Evolutionary conservation across 306 rosid species (phyloP).

Genomic region (Inga oerstediana): DNA sequence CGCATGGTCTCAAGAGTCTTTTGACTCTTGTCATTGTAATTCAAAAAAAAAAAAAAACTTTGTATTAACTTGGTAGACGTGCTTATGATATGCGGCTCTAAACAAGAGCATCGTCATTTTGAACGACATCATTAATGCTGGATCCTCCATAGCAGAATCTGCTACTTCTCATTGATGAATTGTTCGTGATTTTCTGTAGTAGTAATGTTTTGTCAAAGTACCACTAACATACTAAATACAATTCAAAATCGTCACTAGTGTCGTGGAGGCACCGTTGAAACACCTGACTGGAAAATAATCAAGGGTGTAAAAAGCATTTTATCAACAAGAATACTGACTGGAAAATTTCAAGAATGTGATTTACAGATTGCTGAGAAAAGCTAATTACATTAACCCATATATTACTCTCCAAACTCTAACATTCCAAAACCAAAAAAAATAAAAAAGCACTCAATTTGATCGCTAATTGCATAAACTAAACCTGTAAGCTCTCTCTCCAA

Average conservation of each 20-base stretch:
- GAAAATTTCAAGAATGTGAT: slow-evolving; percentile 37
- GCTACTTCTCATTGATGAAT: background rate
- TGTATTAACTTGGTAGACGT: no score
- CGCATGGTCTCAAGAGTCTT: no score
- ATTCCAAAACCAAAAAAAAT: background rate
- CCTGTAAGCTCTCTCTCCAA: slow-evolving; percentile 39
- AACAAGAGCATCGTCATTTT: no score
- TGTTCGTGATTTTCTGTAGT: no score
- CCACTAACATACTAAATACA: background rate
- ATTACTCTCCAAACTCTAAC: slow-evolving; percentile 1
- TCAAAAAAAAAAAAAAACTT: no score
- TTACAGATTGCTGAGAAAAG: slow-evolving; percentile 38
- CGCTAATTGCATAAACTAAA: slow-evolving; percentile 36
- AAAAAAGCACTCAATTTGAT: slow-evolving; percentile 23
- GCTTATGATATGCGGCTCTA: no score
- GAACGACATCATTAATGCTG: background rate
- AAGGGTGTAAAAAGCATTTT: background rate
- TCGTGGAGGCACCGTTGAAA: background rate
- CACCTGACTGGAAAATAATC: background rate
- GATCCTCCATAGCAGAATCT: background rate
- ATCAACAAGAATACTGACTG: background rate
- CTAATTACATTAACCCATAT: slow-evolving; percentile 18
- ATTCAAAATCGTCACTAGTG: background rate
- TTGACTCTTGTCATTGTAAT: no score
- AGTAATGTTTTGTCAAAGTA: no score